Conservation (phyloP, 345 rosid genomes). For the Geranium rotundifolium region DNA sequence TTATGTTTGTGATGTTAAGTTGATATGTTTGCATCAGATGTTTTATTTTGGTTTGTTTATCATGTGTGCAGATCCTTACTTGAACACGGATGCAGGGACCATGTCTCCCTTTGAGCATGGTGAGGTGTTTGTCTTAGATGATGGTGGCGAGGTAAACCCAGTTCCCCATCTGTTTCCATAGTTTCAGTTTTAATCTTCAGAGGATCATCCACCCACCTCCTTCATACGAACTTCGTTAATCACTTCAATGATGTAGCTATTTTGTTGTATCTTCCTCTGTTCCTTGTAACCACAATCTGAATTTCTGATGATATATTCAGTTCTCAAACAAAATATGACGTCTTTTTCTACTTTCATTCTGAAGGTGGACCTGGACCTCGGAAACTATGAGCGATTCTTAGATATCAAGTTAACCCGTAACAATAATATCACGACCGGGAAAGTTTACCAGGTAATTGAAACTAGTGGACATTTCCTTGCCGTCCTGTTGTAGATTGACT, state of each 20-base stretch:
- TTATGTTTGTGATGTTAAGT: not conserved
- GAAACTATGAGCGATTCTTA: slow-evolving; percentile 93
- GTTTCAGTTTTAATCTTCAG: too few species aligned
- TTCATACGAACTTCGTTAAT: not conserved
- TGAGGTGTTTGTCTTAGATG: slow-evolving; percentile 91
- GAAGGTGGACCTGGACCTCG: slow-evolving; percentile 99
- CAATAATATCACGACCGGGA: slow-evolving; percentile 89
- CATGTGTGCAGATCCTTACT: slow-evolving; percentile 64
- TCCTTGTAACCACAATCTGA: not conserved
- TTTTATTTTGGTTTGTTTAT: not conserved
- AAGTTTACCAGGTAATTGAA: slow-evolving; percentile 62
- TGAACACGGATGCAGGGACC: slow-evolving; percentile 94
- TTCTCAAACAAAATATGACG: not conserved
- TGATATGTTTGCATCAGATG: not conserved
- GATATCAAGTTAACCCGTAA: slow-evolving; percentile 75
- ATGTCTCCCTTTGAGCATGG: slow-evolving; percentile 99
- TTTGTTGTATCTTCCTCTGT: not conserved
- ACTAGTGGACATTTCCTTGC: not conserved
- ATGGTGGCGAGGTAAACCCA: slow-evolving; percentile 80
- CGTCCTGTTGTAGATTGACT: too few species aligned
- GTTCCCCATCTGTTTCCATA: too few species aligned
- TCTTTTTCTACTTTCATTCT: slow-evolving; percentile 4
- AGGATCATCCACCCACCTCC: not conserved
- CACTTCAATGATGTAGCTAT: not conserved
- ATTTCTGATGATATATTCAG: not conserved